A percentile compares a stretch with the other conserved stretches of the same genome.
phyloP scores from a whole-genome alignment of 345 rosid genomes.

The Salix brachista region DNA sequence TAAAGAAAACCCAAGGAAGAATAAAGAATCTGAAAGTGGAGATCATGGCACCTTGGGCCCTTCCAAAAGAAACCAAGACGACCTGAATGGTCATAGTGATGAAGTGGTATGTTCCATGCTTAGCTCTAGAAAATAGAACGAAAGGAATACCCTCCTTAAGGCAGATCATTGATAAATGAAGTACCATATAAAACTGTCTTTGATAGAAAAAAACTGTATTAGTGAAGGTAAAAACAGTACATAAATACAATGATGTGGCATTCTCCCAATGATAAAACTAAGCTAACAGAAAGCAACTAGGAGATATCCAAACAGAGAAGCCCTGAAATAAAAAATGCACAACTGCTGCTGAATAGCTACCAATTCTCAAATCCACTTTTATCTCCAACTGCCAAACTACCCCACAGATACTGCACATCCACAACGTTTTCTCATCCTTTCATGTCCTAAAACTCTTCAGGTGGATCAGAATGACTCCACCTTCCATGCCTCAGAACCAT shows the following conservation, averaged over 20 bases:
- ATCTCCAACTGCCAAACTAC: neutral
- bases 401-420: neutral
- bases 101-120: conserved; percentile 61
- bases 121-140: neutral
- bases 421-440: neutral
- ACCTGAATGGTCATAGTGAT: conserved; percentile 51
- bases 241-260: neutral
- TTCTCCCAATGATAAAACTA: neutral
- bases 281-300: neutral
- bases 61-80: conserved; percentile 64
- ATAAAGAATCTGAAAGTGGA: conserved; percentile 58
- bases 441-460: neutral
- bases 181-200: conserved; percentile 6
- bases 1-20: conserved; percentile 62
- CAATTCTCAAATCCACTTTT: neutral
- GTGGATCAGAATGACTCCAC: neutral
- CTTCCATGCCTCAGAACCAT: neutral
- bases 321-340: neutral
- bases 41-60: conserved; percentile 40
- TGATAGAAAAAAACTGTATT: neutral
- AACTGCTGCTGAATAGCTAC: neutral
- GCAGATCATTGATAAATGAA: conserved; percentile 14
- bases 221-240: neutral
- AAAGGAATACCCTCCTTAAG: conserved; percentile 7
- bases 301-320: neutral